These are phyloP conservation scores for Tetrapisispora iriomotensis DNA, from an alignment of 805 yeast genomes.

Conservation along the genomic window DNA sequence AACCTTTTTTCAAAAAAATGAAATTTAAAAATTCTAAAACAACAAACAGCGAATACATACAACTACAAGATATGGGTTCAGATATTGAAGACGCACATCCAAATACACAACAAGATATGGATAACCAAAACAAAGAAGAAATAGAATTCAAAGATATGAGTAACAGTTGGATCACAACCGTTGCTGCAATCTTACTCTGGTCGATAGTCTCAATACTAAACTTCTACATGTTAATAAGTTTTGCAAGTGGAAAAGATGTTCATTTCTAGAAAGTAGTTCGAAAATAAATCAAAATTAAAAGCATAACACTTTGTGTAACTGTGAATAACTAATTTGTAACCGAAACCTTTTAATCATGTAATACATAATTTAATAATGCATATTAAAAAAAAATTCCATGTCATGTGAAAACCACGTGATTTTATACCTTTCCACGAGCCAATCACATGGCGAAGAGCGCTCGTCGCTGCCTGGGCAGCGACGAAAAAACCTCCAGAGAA, in stretches of 20 bases:
- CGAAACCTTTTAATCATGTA: too few relatives aligned
- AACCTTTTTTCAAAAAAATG: background rate
- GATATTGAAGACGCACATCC: background rate
- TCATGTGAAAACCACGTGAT: too few relatives aligned
- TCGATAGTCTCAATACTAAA: conserved; percentile 56
- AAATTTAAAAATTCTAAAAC: background rate
- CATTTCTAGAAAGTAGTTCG: conserved; percentile 17
- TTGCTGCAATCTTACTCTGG: conserved; percentile 55
- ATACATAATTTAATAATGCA: too few relatives aligned
- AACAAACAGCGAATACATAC: conserved; percentile 3
- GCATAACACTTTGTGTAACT: too few relatives aligned
- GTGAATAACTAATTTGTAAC: too few relatives aligned
- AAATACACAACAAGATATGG: background rate
- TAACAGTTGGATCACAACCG: conserved; percentile 38
- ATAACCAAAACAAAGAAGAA: background rate
- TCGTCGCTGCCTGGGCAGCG: too few relatives aligned
- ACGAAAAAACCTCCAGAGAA: too few relatives aligned
- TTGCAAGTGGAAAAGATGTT: conserved; percentile 38
- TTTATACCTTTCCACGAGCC: too few relatives aligned
- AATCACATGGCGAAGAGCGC: too few relatives aligned
- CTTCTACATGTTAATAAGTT: conserved; percentile 46
- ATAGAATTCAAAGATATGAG: conserved; percentile 32
- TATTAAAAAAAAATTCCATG: too few relatives aligned
- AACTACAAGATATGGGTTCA: conserved; percentile 1
- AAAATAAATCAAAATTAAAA: too few relatives aligned